Base-by-base conservation (phyloP, 495 filamentous ascomycete species). In the Massariosphaeria phaeospora region DNA sequence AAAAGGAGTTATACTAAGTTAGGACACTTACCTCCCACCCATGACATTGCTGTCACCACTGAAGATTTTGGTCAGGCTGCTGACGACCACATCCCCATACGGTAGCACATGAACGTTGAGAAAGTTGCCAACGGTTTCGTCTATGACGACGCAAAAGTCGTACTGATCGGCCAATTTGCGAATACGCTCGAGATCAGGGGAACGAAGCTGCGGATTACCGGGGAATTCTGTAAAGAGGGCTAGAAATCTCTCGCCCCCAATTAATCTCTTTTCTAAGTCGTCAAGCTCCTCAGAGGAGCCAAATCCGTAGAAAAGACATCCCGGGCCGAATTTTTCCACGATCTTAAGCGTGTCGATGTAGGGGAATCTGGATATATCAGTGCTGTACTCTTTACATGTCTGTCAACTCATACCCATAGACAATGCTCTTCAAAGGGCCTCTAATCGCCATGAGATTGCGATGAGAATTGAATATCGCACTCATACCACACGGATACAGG, bases 31-130 rank as follows among this genome's bases (percentile, higher is more conserved):
- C 76, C 76, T 84, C 48, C 93, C 93, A 57, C 90, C 93, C 93
- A 97, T 96, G 46, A 98, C 93, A 70, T 98, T 97, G 68, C 88
- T 89, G 68, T 95, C 91, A 25, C 93, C 93, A 50, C 88, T 94
- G 70, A 98, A 98, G 42, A 96, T 84, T 70, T 98, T 98, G 3
- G 93, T 96, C 48, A 98, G 76, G 61, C 88, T 95, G 74, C 85
- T 93, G 44, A 91, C 91, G 15, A 95, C 88, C 12, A 96, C 77
- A 70, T 98, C 93, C 41, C 88, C 88, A 65, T 84, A 84, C 1
- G 82, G 88, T 2, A 98, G 78, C 2, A 97, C 87, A 66, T 96
- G 85, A 52, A 98, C 84, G 61, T 98, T 98, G 50, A 95, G 78
- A 59, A 96, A 95, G 48, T 91, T 98, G 59, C 93, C 91, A 44